phyloP scores from a whole-genome alignment of 2,329 filamentous ascomycete genomes.

The Pseudocercospora pini-densiflorae region DNA sequence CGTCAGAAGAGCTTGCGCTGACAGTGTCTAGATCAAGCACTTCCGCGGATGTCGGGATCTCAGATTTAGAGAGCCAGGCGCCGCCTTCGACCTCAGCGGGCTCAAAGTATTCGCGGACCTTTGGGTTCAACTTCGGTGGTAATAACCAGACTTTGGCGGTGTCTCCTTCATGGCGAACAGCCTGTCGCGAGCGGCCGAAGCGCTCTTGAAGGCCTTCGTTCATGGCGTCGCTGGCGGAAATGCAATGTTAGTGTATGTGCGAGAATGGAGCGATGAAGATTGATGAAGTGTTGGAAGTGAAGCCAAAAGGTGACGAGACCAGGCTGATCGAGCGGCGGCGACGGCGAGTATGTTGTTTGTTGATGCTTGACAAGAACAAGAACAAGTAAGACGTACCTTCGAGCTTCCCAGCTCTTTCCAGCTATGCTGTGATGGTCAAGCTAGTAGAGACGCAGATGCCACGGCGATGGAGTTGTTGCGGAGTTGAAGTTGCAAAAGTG shows the following conservation, averaged over 20 bases:
- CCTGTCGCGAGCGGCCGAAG: conserved; percentile 28
- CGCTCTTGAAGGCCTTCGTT: conserved; percentile 39
- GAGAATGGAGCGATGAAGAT: neutral
- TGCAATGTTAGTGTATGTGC: conserved; percentile 9
- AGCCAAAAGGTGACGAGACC: neutral
- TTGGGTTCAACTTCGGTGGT: conserved; percentile 34
- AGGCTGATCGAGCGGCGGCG: no score
- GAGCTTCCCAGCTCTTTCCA: no score
- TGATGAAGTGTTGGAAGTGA: neutral
- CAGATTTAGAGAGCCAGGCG: conserved; percentile 48
- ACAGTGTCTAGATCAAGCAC: conserved; percentile 45
- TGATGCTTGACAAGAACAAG: no score
- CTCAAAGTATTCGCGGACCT: conserved; percentile 35
- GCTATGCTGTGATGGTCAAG: no score
- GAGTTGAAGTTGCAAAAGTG: neutral
- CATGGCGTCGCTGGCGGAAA: conserved; percentile 23
- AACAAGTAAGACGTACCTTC: neutral
- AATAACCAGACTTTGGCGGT: conserved; percentile 27
- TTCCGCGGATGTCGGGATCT: conserved; percentile 61
- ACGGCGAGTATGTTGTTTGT: no score
- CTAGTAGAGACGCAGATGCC: neutral
- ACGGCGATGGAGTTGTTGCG: neutral
- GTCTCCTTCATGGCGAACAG: conserved; percentile 5
- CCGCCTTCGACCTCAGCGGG: conserved; percentile 21
- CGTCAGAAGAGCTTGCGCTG: conserved; percentile 22